A percentile compares a stretch with the other conserved stretches of the same genome.
Conservation (phyloP, 768 basidiomycete species). For the Pleurotus eryngii region DNA sequence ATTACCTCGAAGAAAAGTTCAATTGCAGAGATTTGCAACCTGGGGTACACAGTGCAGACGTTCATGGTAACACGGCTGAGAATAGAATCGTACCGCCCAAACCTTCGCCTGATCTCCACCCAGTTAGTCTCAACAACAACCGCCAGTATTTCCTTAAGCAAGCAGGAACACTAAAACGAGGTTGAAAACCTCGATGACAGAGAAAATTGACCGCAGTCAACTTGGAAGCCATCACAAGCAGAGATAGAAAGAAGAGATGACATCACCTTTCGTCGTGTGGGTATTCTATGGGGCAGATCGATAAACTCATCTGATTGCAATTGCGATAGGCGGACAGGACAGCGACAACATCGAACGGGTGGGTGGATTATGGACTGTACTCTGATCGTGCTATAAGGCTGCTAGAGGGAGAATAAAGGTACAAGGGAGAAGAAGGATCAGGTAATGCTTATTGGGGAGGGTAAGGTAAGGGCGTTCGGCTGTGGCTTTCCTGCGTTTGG, state of each 20-base stretch:
- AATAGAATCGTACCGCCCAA: no score
- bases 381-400: background rate
- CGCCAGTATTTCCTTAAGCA: no score
- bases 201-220: conserved; percentile 5
- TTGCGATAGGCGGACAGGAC: conserved; percentile 5
- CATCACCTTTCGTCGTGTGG: conserved; percentile 3
- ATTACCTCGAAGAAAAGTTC: no score
- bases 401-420: background rate
- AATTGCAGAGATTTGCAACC: no score
- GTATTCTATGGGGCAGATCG: background rate
- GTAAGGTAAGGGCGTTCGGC: conserved; percentile 7
- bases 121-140: no score
- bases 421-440: background rate
- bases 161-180: background rate
- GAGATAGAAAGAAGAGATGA: background rate
- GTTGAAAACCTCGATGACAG: conserved; percentile 1
- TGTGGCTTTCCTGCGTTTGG: conserved; percentile 1
- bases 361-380: conserved; percentile 3
- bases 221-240: background rate
- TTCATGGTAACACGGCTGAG: no score
- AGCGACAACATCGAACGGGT: conserved; percentile 6
- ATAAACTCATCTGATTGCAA: conserved; percentile 9
- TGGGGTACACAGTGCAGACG: no score
- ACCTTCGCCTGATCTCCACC: no score
- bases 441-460: conserved; percentile 4